Conservation (phyloP, 2,329 filamentous ascomycete genomes). For the Claviceps africana region DNA sequence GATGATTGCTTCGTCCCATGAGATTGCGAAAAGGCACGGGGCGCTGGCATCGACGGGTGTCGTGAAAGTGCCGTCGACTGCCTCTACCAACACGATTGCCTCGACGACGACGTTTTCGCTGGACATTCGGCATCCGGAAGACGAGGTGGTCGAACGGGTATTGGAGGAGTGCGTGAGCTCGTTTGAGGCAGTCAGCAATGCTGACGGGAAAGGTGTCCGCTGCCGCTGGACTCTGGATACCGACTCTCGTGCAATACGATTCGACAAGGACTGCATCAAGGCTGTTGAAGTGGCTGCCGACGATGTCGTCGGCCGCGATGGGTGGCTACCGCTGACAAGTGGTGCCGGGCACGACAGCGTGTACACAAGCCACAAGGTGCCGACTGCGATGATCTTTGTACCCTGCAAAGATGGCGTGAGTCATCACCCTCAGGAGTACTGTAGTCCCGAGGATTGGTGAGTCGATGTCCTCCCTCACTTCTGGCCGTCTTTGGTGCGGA, state of each 20-base stretch:
- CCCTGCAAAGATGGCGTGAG: constrained; percentile 23
- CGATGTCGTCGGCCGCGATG: constrained; percentile 35
- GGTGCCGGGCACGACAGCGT: constrained; percentile 27
- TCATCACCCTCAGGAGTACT: constrained; percentile 23
- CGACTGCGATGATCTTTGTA: constrained; percentile 26
- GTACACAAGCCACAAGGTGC: constrained; percentile 18
- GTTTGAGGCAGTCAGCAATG: constrained; percentile 12
- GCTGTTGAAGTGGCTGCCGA: constrained; percentile 46
- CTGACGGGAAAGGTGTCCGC: constrained; percentile 21
- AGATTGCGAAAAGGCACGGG: constrained; percentile 12
- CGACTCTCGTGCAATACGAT: constrained; percentile 43
- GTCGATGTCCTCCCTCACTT: constrained; percentile 1
- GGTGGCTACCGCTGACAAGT: constrained; percentile 19
- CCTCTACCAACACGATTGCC: constrained; percentile 58
- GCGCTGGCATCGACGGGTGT: constrained; percentile 20
- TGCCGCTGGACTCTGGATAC: constrained; percentile 49
- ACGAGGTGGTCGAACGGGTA: constrained; percentile 37
- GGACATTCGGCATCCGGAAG: constrained; percentile 46
- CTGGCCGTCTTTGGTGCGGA: not conserved
- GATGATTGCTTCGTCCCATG: constrained; percentile 19
- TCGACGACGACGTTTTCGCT: constrained; percentile 51
- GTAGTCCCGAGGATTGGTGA: constrained; percentile 21
- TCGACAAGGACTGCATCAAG: constrained; percentile 51
- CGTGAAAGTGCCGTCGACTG: constrained; percentile 34
- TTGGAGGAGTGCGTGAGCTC: constrained; percentile 11